Evolutionary conservation across 805 yeast species (phyloP).

Genomic region (Maudiozyma bulderi): DNA sequence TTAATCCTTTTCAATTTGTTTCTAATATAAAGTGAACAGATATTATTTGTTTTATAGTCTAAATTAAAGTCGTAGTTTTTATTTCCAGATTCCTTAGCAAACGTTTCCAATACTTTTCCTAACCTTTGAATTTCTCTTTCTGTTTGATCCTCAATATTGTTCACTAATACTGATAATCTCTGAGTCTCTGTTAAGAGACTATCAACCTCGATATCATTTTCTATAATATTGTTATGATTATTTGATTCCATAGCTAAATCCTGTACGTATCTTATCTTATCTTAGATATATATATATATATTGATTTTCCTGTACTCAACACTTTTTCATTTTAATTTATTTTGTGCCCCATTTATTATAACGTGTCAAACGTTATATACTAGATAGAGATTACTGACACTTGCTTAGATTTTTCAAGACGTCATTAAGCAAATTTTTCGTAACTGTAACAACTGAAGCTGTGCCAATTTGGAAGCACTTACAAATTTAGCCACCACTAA

Average conservation of each 20-base stretch:
- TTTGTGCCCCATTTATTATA: too few species aligned
- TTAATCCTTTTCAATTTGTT: not conserved
- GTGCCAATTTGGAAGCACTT: too few species aligned
- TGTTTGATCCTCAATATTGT: constrained; percentile 3
- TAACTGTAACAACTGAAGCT: too few species aligned
- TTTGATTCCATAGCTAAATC: not conserved
- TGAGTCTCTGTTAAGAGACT: not conserved
- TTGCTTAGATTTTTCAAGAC: too few species aligned
- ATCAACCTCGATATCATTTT: not conserved
- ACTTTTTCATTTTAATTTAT: too few species aligned
- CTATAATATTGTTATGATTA: not conserved
- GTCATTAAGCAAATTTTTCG: too few species aligned
- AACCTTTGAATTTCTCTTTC: constrained; percentile 3
- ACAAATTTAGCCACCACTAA: too few species aligned
- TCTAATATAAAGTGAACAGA: not conserved
- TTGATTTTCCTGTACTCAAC: too few species aligned
- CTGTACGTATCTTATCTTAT: too few species aligned
- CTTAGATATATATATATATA: too few species aligned
- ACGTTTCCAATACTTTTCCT: constrained; percentile 4
- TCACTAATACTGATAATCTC: constrained; percentile 1
- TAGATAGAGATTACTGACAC: too few species aligned
- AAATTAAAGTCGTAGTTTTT: not conserved
- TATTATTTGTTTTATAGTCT: not conserved
- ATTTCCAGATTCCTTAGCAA: not conserved
- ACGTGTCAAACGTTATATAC: too few species aligned